Evolutionary conservation across 108 stramenopile genomes (phyloP).

Genomic region (Cyclotella sp.): DNA sequence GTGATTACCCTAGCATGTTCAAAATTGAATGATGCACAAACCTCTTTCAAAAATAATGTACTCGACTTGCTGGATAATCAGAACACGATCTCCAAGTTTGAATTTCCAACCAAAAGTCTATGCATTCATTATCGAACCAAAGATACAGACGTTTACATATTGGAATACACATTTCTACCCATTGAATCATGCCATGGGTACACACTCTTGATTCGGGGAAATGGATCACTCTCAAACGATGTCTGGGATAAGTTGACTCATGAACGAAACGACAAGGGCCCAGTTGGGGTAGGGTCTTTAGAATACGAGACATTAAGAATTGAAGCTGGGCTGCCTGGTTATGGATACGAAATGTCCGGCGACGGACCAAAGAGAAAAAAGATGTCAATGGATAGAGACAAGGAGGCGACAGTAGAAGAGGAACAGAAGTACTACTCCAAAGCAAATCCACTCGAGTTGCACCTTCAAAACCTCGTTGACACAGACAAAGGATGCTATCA

Average conservation of each 20-base stretch:
- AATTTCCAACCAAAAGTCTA: conserved; percentile 30
- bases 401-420: background rate
- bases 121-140: conserved; percentile 45
- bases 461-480: conserved; percentile 61
- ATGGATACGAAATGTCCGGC: conserved; percentile 53
- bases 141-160: conserved; percentile 30
- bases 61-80: conserved; percentile 13
- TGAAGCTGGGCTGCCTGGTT: conserved; percentile 60
- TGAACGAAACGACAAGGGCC: conserved; percentile 68
- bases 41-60: conserved; percentile 44
- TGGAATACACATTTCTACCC: conserved; percentile 53
- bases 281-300: conserved; percentile 69
- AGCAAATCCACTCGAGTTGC: conserved; percentile 76
- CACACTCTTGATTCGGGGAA: conserved; percentile 58
- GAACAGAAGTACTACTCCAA: conserved; percentile 39
- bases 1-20: conserved; percentile 68
- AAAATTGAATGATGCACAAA: conserved; percentile 56
- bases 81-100: conserved; percentile 6
- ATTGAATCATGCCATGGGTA: conserved; percentile 61
- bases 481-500: conserved; percentile 86
- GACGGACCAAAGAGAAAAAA: conserved; percentile 48
- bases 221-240: conserved; percentile 27
- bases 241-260: conserved; percentile 66
- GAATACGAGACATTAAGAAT: conserved; percentile 86
- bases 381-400: background rate